phyloP scores from a whole-genome alignment of 306 rosid species.

The Trifolium pratense region DNA sequence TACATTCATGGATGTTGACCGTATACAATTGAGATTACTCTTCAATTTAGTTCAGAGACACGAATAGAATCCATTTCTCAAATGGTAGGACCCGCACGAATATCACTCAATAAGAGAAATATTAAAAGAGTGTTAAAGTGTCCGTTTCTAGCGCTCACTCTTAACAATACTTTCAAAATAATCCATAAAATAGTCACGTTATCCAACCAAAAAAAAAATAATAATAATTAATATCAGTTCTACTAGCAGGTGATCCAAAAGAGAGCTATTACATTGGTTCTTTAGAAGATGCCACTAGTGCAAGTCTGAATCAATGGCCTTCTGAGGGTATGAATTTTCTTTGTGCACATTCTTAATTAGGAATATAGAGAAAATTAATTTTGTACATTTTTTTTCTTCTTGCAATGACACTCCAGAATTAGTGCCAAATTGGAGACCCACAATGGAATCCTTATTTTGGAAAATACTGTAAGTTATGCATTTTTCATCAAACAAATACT shows the following conservation, averaged over 20 bases:
- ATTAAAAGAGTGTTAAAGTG: no score
- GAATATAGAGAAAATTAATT: neutral
- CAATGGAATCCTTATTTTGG: constrained; percentile 61
- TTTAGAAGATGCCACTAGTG: constrained; percentile 51
- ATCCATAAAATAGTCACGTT: no score
- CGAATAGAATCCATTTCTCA: no score
- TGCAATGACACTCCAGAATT: constrained; percentile 55
- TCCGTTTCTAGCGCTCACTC: no score
- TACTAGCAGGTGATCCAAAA: constrained; percentile 71
- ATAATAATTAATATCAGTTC: neutral
- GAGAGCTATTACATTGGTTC: constrained; percentile 77
- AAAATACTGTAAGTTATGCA: constrained; percentile 63
- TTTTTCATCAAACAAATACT: neutral
- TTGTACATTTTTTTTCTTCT: neutral
- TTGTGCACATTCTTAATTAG: constrained; percentile 17
- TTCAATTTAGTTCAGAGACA: no score
- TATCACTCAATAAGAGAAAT: no score
- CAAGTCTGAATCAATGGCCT: constrained; percentile 83
- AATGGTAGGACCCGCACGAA: no score
- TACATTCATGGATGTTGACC: no score
- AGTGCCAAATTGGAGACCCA: constrained; percentile 72
- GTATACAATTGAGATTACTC: no score
- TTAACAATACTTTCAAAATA: no score
- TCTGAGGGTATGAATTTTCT: constrained; percentile 56
- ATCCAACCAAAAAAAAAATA: no score